A percentile compares a stretch with the other conserved stretches of the same genome.
Conservation (phyloP, 2,329 filamentous ascomycete species). For the Diplodia corticola region DNA sequence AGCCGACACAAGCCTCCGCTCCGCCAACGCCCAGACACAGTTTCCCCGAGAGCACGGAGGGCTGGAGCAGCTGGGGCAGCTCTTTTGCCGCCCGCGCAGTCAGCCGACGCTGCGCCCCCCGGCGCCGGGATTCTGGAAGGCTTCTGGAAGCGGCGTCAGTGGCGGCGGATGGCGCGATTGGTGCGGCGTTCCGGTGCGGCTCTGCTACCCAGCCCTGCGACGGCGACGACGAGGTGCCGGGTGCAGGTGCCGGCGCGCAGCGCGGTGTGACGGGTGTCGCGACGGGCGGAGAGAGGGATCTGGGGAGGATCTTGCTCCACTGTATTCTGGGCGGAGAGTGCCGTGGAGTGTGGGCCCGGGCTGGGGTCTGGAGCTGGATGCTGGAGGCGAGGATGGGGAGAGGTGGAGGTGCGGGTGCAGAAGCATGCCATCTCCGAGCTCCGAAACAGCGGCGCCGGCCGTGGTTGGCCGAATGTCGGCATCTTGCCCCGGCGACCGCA, state of each 20-base stretch:
- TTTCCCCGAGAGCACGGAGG: neutral
- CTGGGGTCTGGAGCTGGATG: constrained; percentile 12
- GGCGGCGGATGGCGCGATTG: neutral
- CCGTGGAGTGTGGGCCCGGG: neutral
- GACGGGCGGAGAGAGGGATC: neutral
- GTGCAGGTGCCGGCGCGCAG: neutral
- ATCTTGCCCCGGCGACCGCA: neutral
- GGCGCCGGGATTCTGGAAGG: neutral
- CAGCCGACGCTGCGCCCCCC: neutral
- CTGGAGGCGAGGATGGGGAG: constrained; percentile 8
- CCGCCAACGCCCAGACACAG: neutral
- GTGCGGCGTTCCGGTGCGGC: neutral
- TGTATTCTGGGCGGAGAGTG: constrained; percentile 3
- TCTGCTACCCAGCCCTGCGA: neutral
- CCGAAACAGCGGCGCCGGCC: neutral
- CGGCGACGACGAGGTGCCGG: neutral
- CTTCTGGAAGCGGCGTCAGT: neutral
- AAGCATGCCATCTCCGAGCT: neutral
- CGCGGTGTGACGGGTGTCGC: neutral
- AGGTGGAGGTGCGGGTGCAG: too few relatives aligned
- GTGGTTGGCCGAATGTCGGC: constrained; percentile 15
- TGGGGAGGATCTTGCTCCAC: constrained; percentile 4
- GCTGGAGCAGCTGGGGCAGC: neutral
- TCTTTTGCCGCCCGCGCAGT: neutral
- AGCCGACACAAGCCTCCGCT: constrained; percentile 6